A percentile compares a stretch with the other conserved stretches of the same genome.
Evolutionary conservation across 139 green algal species (phyloP).

Genomic region (Chlorella sp.): DNA sequence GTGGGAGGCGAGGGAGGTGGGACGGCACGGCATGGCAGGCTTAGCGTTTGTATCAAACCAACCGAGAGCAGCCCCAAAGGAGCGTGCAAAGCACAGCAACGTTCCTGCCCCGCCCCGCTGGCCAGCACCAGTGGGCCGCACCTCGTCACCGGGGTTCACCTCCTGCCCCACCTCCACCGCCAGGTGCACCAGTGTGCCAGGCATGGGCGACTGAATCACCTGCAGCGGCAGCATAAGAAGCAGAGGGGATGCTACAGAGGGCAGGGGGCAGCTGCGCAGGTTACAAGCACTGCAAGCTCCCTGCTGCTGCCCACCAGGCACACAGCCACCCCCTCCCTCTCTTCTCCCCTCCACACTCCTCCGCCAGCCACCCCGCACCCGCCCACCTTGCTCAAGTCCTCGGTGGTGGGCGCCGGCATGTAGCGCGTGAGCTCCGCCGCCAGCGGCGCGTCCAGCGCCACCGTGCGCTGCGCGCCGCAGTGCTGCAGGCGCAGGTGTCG

Average conservation of each 20-base stretch:
- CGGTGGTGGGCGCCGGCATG: conserved; percentile 20
- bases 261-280: too few relatives aligned
- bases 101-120: too few relatives aligned
- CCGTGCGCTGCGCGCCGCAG: conserved; percentile 33
- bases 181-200: conserved; percentile 44
- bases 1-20: background rate
- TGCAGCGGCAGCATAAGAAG: conserved; percentile 7
- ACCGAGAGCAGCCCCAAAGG: too few relatives aligned
- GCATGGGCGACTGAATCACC: conserved; percentile 54
- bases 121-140: background rate
- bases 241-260: background rate
- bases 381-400: conserved; percentile 22
- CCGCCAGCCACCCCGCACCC: too few relatives aligned
- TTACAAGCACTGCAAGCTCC: background rate
- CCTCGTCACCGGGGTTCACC: conserved; percentile 56
- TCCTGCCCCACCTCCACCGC: conserved; percentile 30
- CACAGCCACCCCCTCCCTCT: background rate
- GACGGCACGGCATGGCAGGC: too few relatives aligned
- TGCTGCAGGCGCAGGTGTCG: conserved; percentile 30
- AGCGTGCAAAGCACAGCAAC: too few relatives aligned
- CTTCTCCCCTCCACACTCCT: background rate
- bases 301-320: too few relatives aligned
- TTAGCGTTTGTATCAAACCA: too few relatives aligned
- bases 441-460: background rate
- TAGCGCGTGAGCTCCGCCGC: background rate